Conservation (phyloP, 495 filamentous ascomycete species). For the Rostrohypoxylon terebratum region DNA sequence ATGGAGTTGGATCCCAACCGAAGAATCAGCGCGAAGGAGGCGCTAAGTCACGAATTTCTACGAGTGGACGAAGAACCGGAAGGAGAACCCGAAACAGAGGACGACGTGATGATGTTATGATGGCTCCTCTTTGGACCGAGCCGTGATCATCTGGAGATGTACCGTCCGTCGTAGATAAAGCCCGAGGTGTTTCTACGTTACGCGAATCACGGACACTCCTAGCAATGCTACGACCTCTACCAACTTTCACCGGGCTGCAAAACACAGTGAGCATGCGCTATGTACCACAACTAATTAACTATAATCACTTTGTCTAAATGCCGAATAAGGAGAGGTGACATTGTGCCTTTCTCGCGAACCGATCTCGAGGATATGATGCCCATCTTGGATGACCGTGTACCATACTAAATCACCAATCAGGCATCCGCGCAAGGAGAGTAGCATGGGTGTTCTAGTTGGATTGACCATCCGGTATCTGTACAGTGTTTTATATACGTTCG, state of each 20-base stretch:
- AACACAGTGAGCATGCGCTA: not conserved
- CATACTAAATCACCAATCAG: not conserved
- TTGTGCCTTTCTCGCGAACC: not conserved
- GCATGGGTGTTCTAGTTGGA: not conserved
- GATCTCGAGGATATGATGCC: not conserved
- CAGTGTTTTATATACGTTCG: not conserved
- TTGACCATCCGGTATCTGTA: not conserved
- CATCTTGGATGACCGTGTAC: not conserved
- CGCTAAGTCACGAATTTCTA: conserved; percentile 81
- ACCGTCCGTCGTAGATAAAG: too few relatives aligned
- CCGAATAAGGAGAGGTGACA: not conserved
- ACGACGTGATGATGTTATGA: conserved; percentile 53
- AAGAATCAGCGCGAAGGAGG: conserved; percentile 78
- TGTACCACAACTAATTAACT: not conserved
- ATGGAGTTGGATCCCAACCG: conserved; percentile 77
- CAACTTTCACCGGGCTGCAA: not conserved
- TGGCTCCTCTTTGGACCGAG: not conserved
- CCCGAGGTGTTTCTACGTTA: not conserved
- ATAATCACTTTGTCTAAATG: not conserved
- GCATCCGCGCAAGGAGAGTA: not conserved
- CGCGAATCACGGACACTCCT: not conserved
- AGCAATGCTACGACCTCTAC: not conserved
- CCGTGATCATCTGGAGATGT: not conserved
- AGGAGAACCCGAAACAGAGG: conserved; percentile 31
- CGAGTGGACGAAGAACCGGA: conserved; percentile 51